Evolutionary conservation across 257 asterid species (phyloP).

Genomic region (Capsicum baccatum): DNA sequence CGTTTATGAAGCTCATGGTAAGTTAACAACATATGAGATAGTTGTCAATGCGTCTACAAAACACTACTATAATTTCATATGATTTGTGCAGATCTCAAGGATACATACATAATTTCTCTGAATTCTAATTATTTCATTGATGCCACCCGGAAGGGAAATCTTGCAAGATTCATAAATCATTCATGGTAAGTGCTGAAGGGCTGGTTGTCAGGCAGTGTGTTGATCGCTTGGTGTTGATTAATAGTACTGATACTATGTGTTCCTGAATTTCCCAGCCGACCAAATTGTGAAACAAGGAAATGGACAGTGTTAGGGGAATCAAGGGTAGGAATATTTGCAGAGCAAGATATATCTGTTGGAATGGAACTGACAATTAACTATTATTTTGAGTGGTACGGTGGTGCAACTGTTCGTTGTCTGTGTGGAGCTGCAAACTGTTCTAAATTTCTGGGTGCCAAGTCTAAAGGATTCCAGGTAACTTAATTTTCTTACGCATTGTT

Average conservation of each 20-base stretch:
- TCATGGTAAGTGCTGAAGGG: slow-evolving; percentile 70
- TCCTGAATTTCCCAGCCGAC: slow-evolving; percentile 62
- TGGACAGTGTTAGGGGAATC: slow-evolving; percentile 94
- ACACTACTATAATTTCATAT: slow-evolving; percentile 21
- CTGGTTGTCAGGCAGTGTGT: background rate
- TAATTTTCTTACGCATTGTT: background rate
- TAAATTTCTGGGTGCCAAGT: slow-evolving; percentile 90
- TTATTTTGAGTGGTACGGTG: slow-evolving; percentile 96
- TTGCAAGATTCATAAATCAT: slow-evolving; percentile 92
- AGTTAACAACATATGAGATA: slow-evolving; percentile 34
- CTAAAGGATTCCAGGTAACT: slow-evolving; percentile 92
- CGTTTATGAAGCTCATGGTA: slow-evolving; percentile 77
- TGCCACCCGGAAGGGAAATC: slow-evolving; percentile 86
- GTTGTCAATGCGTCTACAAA: slow-evolving; percentile 29
- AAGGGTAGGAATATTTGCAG: slow-evolving; percentile 91
- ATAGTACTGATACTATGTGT: background rate
- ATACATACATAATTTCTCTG: slow-evolving; percentile 81
- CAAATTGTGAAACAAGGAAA: slow-evolving; percentile 96
- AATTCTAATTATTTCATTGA: slow-evolving; percentile 73
- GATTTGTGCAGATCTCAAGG: slow-evolving; percentile 67
- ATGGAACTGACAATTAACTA: slow-evolving; percentile 82
- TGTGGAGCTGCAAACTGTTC: slow-evolving; percentile 94
- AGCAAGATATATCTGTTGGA: slow-evolving; percentile 65
- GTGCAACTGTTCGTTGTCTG: slow-evolving; percentile 87
- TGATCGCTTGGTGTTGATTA: background rate